phyloP scores from a whole-genome alignment of 2,329 filamentous ascomycete genomes.

The Cladophialophora psammophila region DNA sequence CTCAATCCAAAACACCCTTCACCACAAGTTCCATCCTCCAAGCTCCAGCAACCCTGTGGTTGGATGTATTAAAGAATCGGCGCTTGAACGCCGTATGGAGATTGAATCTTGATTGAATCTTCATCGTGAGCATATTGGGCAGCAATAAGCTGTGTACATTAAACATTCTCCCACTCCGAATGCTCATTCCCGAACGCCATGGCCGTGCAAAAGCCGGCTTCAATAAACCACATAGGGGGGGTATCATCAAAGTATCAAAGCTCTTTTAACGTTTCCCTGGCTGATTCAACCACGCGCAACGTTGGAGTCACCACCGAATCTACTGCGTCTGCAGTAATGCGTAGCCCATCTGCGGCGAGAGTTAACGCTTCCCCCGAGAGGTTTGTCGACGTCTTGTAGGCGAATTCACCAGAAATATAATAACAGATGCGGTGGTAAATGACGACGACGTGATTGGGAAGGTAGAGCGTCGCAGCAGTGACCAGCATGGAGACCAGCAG shows the following conservation, averaged over 20 bases:
- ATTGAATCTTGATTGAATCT: background rate
- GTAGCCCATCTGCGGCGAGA: constrained; percentile 23
- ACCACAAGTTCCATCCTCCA: background rate
- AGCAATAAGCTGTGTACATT: background rate
- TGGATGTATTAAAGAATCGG: background rate
- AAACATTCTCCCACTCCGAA: background rate
- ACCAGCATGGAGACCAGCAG: constrained; percentile 84
- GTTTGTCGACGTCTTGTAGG: constrained; percentile 44
- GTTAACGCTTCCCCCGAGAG: constrained; percentile 15
- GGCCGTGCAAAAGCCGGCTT: background rate
- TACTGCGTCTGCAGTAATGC: constrained; percentile 12
- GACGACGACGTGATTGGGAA: constrained; percentile 86
- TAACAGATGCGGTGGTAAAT: constrained; percentile 89
- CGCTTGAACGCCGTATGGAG: background rate
- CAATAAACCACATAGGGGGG: constrained; percentile 15
- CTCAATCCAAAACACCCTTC: constrained; percentile 1
- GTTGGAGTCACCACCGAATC: constrained; percentile 9
- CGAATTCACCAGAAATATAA: constrained; percentile 83
- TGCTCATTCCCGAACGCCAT: constrained; percentile 6
- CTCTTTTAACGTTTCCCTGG: constrained; percentile 25
- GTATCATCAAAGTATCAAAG: constrained; percentile 27
- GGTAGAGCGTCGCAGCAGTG: constrained; percentile 88
- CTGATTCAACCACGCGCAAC: constrained; percentile 14
- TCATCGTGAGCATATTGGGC: background rate
- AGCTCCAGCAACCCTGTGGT: background rate